Base-by-base conservation (phyloP, 1,284 basidiomycete species). In the Puccinia horiana region DNA sequence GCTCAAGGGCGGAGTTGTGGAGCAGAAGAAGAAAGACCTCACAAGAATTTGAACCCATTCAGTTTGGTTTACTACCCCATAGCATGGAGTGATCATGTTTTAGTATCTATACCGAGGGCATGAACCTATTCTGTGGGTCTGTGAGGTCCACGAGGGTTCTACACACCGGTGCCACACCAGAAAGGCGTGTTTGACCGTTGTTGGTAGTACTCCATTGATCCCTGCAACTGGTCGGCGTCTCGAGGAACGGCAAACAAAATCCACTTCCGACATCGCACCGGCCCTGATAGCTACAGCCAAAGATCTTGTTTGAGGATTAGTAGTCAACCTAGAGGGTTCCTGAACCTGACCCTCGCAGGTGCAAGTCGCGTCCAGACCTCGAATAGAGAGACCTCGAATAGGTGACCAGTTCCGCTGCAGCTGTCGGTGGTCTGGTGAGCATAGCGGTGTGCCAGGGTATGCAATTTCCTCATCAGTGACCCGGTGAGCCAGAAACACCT, bases 311-410 rank as follows among this genome's bases (percentile, higher is more conserved):
- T 26, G 65, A 69, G 42, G 26, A 11, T 69, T n/a, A 29, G 63
- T 69, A 44, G 2, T 12, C 47, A 37, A 69, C 65, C 65, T 69
- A 40, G 65, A 69, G 65, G 65, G 65, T 69, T 69, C 65, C 26
- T 26, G 23, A 2, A 47, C 37, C 63, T 23, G 63, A 35, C 61
- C 61, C 37, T 69, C n/a, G 42, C 65, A 29, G n/a, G 16, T 6
- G 65, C 42, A 47, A 9, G 40, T 69, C 42, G n/a, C 65, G 65
- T 47, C 65, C 20, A 12, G 20, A 47, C 65, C 37, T 47, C 3
- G 63, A 16, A 16, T 20, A 14, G 1, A 61, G 56, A 47, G n/a
- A n/a, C n/a, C n/a, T n/a, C 6, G 5, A 54, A 11, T 32, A 8
- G 16, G 8, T 54, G 52, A 23, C 29, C 56, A 61, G 3, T 61